Evolutionary conservation across 805 yeast species (phyloP).

Genomic region (Saccharomycopsis fibuligera): DNA sequence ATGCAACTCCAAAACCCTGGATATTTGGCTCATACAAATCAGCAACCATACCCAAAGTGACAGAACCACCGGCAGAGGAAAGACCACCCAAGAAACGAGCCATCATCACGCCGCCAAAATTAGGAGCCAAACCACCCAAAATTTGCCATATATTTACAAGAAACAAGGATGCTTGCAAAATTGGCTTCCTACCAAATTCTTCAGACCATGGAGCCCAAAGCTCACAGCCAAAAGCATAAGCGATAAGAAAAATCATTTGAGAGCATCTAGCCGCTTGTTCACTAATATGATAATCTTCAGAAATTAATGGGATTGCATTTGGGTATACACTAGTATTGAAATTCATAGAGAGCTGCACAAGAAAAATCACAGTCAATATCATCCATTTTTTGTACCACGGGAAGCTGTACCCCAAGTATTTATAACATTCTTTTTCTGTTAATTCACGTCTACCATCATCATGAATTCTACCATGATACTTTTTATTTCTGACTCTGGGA

Average conservation of each 20-base stretch:
- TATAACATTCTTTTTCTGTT: conserved; percentile 1
- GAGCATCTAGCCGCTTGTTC: neutral
- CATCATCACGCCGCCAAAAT: neutral
- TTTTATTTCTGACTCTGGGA: neutral
- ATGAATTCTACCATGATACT: neutral
- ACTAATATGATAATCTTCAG: neutral
- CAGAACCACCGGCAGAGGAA: conserved; percentile 3
- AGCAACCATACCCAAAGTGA: conserved; percentile 7
- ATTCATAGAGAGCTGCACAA: conserved; percentile 5
- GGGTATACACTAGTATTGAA: conserved; percentile 2
- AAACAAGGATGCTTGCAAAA: conserved; percentile 2
- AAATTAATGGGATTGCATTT: neutral
- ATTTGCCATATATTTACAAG: conserved; percentile 4
- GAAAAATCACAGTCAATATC: conserved; percentile 2
- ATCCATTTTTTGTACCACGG: conserved; percentile 2
- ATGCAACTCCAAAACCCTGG: conserved; percentile 5
- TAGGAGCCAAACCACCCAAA: conserved; percentile 1
- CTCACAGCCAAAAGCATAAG: conserved; percentile 6
- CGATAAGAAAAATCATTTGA: neutral
- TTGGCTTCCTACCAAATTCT: conserved; percentile 4
- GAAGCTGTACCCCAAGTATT: conserved; percentile 1
- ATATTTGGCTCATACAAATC: conserved; percentile 7
- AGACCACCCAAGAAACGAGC: conserved; percentile 1
- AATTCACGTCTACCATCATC: conserved; percentile 1
- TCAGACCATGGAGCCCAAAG: conserved; percentile 7